Percentiles rank a stretch among this genome's conserved stretches.
Evolutionary conservation across 2,329 filamentous ascomycete genomes (phyloP).

Genomic region (Leptographium galeiforme): DNA sequence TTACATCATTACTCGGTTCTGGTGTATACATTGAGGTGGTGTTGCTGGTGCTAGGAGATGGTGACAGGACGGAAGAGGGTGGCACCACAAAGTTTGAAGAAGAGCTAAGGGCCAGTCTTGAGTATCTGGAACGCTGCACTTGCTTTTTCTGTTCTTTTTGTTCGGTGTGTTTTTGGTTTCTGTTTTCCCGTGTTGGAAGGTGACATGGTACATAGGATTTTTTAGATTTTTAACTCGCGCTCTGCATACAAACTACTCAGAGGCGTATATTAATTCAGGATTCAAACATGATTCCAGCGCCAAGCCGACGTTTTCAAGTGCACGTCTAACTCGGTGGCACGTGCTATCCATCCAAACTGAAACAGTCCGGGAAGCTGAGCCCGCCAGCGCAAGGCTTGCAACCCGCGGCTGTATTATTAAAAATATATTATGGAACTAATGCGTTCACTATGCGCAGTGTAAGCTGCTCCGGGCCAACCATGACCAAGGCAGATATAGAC

Average conservation of each 20-base stretch:
- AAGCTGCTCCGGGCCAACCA: no score
- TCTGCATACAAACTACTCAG: constrained; percentile 2
- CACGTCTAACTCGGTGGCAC: no score
- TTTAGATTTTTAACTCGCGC: constrained; percentile 6
- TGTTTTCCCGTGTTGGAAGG: background rate
- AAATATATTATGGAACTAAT: background rate
- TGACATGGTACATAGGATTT: constrained; percentile 9
- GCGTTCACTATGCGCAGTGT: no score
- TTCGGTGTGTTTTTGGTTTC: constrained; percentile 2
- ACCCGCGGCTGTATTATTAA: background rate
- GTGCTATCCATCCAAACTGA: no score
- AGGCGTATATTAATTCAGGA: background rate
- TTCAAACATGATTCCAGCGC: background rate
- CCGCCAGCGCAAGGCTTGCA: background rate
- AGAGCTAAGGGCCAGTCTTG: background rate
- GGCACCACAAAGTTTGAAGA: background rate
- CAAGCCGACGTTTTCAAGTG: background rate
- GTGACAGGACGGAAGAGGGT: background rate
- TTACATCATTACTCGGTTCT: background rate
- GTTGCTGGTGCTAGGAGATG: background rate
- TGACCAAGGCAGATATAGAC: background rate
- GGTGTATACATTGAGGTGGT: background rate
- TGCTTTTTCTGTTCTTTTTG: background rate
- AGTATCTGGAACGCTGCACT: background rate
- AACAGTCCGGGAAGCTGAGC: no score